Evolutionary conservation across 108 stramenopile genomes (phyloP).

Genomic region (Cyclostephanos invisitatus): DNA sequence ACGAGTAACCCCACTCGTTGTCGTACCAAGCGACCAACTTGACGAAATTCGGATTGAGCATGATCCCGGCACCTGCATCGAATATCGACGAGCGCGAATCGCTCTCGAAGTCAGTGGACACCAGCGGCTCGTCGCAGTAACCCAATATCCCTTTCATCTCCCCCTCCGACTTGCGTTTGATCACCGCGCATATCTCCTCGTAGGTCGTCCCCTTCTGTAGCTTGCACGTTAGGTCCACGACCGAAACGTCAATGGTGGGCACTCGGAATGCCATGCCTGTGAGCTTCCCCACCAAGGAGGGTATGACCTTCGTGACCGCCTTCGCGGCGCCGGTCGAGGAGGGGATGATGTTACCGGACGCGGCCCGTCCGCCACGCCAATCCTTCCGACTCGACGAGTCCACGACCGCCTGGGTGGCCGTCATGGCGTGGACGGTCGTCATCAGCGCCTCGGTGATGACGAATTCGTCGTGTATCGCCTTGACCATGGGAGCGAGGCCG

Average conservation of each 20-base stretch:
- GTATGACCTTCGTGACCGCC: constrained; percentile 99
- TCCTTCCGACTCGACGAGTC: constrained; percentile 99
- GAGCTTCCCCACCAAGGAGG: constrained; percentile 95
- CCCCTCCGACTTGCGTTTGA: constrained; percentile 91
- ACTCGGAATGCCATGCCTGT: constrained; percentile 99
- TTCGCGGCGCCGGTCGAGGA: constrained; percentile 99
- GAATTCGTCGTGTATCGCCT: constrained; percentile 97
- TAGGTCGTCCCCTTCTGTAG: constrained; percentile 90
- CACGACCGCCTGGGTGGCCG: constrained; percentile 98
- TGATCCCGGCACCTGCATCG: constrained; percentile 98
- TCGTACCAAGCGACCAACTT: constrained; percentile 99
- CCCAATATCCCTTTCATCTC: constrained; percentile 98
- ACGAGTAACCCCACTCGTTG: constrained; percentile 96
- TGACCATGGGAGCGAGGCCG: constrained; percentile 97
- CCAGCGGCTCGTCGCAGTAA: constrained; percentile 98
- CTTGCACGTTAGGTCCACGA: constrained; percentile 93
- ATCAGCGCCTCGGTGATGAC: constrained; percentile 97
- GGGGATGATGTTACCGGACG: constrained; percentile 99
- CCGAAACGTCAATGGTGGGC: constrained; percentile 97
- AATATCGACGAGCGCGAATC: constrained; percentile 97
- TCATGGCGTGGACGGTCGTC: constrained; percentile 99
- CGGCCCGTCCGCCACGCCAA: constrained; percentile 99
- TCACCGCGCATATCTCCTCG: constrained; percentile 95
- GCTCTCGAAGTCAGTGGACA: constrained; percentile 96
- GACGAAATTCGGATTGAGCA: constrained; percentile 93